A percentile compares a stretch with the other conserved stretches of the same genome.
Conservation (phyloP, 768 basidiomycete species). For the Boletus insuetus region DNA sequence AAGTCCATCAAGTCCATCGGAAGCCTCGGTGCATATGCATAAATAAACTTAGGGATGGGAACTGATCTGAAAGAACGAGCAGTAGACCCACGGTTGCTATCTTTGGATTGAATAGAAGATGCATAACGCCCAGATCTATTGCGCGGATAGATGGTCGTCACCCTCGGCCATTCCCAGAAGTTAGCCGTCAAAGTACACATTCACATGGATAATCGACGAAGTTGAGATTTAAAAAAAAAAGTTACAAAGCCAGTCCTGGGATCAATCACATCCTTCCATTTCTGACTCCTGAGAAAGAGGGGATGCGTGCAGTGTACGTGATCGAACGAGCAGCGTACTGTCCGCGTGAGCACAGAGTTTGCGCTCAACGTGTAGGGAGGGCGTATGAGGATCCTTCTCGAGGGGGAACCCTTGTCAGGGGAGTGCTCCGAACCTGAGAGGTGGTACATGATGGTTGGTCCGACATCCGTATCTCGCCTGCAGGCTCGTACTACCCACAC, state of each 20-base stretch:
- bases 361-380: conserved; percentile 13
- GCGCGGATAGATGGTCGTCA: neutral
- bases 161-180: conserved; percentile 7
- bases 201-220: neutral
- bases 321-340: neutral
- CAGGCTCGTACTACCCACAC: neutral
- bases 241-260: neutral
- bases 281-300: conserved; percentile 10
- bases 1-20: neutral
- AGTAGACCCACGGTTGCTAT: conserved; percentile 10
- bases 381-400: conserved; percentile 4
- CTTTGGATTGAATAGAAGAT: conserved; percentile 7
- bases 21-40: neutral
- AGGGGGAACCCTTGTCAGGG: too few species aligned
- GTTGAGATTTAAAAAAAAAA: neutral
- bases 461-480: too few species aligned
- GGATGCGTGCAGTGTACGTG: neutral
- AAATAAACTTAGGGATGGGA: conserved; percentile 4
- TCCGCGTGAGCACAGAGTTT: neutral
- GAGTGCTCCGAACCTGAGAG: neutral
- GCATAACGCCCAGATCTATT: neutral
- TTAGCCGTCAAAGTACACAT: neutral
- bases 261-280: conserved; percentile 12
- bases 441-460: too few species aligned
- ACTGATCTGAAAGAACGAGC: neutral